These are phyloP conservation scores for Saccharomycopsis fodiens DNA, from an alignment of 805 yeast genomes.

Conservation along the genomic window DNA sequence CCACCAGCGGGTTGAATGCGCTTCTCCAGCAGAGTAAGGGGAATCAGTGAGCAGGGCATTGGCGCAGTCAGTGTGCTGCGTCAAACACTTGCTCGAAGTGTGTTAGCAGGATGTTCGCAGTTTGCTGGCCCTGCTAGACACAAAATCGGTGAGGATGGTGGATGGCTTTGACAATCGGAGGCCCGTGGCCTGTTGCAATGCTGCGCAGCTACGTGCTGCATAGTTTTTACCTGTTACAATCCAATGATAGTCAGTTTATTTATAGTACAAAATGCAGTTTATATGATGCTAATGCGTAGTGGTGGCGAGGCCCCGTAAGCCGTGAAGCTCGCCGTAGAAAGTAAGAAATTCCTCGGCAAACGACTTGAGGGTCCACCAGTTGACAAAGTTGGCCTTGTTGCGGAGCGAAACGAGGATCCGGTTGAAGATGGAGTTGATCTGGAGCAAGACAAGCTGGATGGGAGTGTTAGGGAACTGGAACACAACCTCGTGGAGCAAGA, in stretches of 20 bases:
- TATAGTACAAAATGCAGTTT: not conserved
- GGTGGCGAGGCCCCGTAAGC: not conserved
- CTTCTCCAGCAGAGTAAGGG: conserved; percentile 11
- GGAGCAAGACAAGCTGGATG: not conserved
- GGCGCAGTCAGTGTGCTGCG: no score
- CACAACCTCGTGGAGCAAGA: conserved; percentile 3
- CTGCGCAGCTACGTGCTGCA: no score
- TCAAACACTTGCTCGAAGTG: no score
- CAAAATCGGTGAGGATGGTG: no score
- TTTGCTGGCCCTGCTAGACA: no score
- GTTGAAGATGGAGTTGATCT: conserved; percentile 1
- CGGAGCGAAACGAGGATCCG: conserved; percentile 2
- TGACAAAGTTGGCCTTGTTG: not conserved
- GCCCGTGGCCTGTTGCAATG: no score
- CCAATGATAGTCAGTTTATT: no score
- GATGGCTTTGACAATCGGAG: no score
- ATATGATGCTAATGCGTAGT: not conserved
- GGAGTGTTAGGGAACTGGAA: conserved; percentile 2
- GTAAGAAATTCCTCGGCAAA: conserved; percentile 11
- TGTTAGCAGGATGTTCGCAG: no score
- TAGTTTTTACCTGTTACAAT: no score
- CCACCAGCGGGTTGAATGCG: conserved; percentile 7
- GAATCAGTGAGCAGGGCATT: not conserved
- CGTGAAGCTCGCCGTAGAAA: conserved; percentile 10
- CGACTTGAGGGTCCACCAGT: conserved; percentile 8